Base-by-base conservation (phyloP, 1,284 basidiomycete species). In the Malassezia slooffiae region DNA sequence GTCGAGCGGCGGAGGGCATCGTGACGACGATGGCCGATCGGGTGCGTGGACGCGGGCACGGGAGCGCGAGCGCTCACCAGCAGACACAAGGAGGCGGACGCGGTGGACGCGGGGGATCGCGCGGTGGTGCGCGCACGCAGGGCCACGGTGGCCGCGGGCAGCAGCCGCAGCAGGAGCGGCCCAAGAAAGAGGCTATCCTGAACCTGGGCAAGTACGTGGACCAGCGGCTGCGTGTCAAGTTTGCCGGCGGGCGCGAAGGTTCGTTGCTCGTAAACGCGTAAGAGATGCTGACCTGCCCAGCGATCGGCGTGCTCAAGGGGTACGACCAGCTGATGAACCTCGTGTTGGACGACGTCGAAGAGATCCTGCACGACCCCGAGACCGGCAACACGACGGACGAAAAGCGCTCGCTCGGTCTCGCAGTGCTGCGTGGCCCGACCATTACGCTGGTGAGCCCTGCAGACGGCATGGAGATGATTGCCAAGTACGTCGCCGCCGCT, bases 311-410 rank as follows among this genome's bases (percentile, higher is more conserved):
- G 11, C 73, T 97, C 54, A 97, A 97, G 72, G 91, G 91, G 11
- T 96, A 82, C 66, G 93, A 97, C 72, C 90, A 96, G 64, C 76
- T 97, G 32, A 79, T 97, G 60, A 97, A 97, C 71, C 80, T 97
- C 43, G 91, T 91, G 37, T 77, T 91, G 43, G 88, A 90, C 71
- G 82, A 89, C 44, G 85, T 90, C 4, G 76, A 80, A 58, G 88
- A 90, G 70, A 74, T 79, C 19, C 44, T 86, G 7, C 40, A 57
- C 11, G 62, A 67, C 20, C 55, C 60, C 1, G 54, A 51, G 31
- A 48, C 44, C 7, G 62, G 61, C 2, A 43, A 62, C 11, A 40
- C 50, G 2, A 64, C 54, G 2, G 55, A 50, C 17, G 48, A 63
- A 54, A 57, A 50, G 24, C 52, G 66, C 2, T 31, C 48, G 4